Conservation (phyloP, 768 basidiomycete genomes). For the Dictyophora rubrovolvata region DNA sequence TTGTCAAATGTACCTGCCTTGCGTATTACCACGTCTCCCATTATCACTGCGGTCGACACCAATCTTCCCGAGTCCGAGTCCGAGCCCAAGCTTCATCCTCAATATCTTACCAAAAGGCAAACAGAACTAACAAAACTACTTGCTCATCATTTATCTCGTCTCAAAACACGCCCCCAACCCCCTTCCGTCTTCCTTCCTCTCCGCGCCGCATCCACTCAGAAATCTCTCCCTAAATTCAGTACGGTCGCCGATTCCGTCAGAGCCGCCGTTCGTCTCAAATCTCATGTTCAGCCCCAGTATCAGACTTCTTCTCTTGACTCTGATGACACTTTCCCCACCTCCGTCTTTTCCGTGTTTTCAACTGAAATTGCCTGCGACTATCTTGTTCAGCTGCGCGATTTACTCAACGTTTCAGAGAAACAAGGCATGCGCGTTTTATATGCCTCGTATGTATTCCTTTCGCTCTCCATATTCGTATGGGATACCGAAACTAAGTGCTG, state of each 20-base stretch:
- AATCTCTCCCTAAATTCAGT: slow-evolving; percentile 27
- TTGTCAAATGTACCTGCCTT: slow-evolving; percentile 15
- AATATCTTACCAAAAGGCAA: slow-evolving; percentile 30
- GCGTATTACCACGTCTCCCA: slow-evolving; percentile 19
- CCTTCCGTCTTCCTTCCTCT: slow-evolving; percentile 40
- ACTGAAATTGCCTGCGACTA: slow-evolving; percentile 60
- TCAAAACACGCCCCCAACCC: slow-evolving; percentile 47
- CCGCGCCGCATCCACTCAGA: slow-evolving; percentile 18
- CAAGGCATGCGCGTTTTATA: slow-evolving; percentile 59
- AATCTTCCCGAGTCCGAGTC: not conserved
- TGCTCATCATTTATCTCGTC: slow-evolving; percentile 49
- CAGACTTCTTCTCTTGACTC: slow-evolving; percentile 29
- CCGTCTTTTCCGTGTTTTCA: slow-evolving; percentile 34
- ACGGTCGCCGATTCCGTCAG: slow-evolving; percentile 36
- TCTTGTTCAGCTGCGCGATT: slow-evolving; percentile 51
- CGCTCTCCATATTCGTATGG: not conserved
- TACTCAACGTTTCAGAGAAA: slow-evolving; percentile 42
- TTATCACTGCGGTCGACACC: slow-evolving; percentile 14
- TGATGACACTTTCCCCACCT: slow-evolving; percentile 25
- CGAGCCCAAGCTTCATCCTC: slow-evolving; percentile 5
- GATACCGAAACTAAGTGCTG: not conserved
- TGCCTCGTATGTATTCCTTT: slow-evolving; percentile 29
- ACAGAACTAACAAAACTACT: slow-evolving; percentile 64
- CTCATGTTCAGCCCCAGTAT: not conserved
- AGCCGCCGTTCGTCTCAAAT: slow-evolving; percentile 24